Conservation (phyloP, 257 asterid genomes). For the Verbena officinalis region DNA sequence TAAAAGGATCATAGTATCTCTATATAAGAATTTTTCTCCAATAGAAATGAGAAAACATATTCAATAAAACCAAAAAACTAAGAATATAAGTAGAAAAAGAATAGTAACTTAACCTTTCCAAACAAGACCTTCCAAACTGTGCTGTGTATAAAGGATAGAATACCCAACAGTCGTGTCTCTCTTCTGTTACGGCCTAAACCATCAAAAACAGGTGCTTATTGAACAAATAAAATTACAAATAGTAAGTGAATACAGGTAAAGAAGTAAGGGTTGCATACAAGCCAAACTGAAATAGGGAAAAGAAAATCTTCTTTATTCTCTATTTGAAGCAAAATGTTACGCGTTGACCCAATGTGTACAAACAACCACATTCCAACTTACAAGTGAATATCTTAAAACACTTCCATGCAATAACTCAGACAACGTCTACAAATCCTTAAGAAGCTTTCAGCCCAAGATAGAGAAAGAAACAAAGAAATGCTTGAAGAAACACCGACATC, state of each 20-base stretch:
- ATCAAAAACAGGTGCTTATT: no score
- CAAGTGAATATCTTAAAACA: not conserved
- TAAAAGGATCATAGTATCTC: not conserved
- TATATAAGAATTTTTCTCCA: not conserved
- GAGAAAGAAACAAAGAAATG: no score
- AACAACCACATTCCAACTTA: not conserved
- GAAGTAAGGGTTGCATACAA: not conserved
- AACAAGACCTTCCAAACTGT: conserved; percentile 93
- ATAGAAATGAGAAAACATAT: not conserved
- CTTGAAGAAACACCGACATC: no score
- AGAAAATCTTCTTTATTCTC: not conserved
- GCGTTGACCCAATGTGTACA: not conserved
- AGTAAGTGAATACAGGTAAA: not conserved
- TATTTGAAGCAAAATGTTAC: not conserved
- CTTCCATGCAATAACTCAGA: not conserved
- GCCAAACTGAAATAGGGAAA: not conserved
- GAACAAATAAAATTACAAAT: not conserved
- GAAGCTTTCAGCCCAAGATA: no score
- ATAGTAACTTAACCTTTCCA: conserved; percentile 62
- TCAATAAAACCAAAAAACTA: not conserved
- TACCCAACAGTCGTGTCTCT: conserved; percentile 85
- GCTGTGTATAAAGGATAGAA: conserved; percentile 85
- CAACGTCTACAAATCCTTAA: no score
- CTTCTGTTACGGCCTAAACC: conserved; percentile 82
- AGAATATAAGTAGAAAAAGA: no score